Conservation (phyloP, 768 basidiomycete genomes). For the Wakefieldia striispora region DNA sequence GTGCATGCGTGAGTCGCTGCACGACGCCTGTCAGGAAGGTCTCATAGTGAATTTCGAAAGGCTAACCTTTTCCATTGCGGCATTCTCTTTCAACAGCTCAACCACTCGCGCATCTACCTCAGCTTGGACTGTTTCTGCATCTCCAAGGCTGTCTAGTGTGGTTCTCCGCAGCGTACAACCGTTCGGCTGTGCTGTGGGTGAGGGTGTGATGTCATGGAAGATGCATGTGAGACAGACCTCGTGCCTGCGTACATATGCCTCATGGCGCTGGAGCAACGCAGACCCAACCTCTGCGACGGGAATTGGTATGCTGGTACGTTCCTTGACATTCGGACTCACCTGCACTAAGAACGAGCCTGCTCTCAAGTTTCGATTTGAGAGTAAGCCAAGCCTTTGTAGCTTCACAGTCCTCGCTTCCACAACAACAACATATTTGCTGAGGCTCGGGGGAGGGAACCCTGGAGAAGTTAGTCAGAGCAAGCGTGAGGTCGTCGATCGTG, state of each 20-base stretch:
- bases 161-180: constrained; percentile 12
- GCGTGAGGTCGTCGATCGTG: constrained; percentile 78
- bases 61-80: constrained; percentile 46
- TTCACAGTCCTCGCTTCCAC: constrained; percentile 63
- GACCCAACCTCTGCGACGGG: constrained; percentile 75
- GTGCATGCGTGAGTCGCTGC: constrained; percentile 74
- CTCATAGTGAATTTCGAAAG: not conserved
- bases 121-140: constrained; percentile 10
- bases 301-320: constrained; percentile 1
- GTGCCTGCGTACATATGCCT: constrained; percentile 75
- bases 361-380: constrained; percentile 70
- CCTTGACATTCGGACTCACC: constrained; percentile 49
- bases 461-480: constrained; percentile 70
- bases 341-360: constrained; percentile 77
- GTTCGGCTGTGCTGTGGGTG: constrained; percentile 16
- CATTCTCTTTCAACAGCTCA: constrained; percentile 53
- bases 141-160: constrained; percentile 11
- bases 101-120: constrained; percentile 36
- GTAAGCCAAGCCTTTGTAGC: constrained; percentile 60
- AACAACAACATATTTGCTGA: constrained; percentile 57
- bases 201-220: constrained; percentile 9
- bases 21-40: constrained; percentile 7
- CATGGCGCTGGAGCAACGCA: constrained; percentile 81
- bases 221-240: constrained; percentile 45
- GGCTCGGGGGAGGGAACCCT: constrained; percentile 74